Evolutionary conservation across 305 asterid species (phyloP).

Genomic region (Ajuga reptans): DNA sequence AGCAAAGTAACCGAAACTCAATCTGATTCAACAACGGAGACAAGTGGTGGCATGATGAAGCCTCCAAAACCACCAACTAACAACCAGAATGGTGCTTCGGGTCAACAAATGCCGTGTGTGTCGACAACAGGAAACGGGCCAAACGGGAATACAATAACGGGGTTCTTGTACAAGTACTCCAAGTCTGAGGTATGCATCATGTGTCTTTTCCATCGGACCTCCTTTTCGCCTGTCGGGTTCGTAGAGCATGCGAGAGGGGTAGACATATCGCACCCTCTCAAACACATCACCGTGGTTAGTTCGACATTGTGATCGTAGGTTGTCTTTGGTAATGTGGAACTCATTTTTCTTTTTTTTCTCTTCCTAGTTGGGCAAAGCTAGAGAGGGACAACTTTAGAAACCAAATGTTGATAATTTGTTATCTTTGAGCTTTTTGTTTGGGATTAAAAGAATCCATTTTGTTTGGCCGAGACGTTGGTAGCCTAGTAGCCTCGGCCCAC

Average conservation of each 20-base stretch:
- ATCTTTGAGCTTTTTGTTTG: not conserved
- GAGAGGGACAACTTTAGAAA: too few relatives aligned
- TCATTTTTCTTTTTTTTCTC: not conserved
- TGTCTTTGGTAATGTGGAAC: not conserved
- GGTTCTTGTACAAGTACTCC: slow-evolving; percentile 45
- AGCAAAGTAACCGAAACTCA: not conserved
- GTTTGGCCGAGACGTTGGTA: too few relatives aligned
- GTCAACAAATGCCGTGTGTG: slow-evolving; percentile 43
- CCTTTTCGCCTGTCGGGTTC: slow-evolving; percentile 51
- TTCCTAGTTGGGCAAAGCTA: too few relatives aligned
- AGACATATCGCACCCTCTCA: slow-evolving; percentile 39
- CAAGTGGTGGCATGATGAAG: slow-evolving; percentile 4
- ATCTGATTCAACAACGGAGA: not conserved
- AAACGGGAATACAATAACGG: slow-evolving; percentile 45
- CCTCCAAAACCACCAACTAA: slow-evolving; percentile 15
- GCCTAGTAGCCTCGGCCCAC: too few relatives aligned
- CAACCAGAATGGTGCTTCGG: not conserved
- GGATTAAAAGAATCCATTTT: too few relatives aligned
- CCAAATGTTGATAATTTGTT: not conserved
- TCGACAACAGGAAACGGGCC: slow-evolving; percentile 62
- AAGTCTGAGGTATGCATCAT: slow-evolving; percentile 44
- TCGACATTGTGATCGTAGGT: slow-evolving; percentile 8
- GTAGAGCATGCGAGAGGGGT: slow-evolving; percentile 67
- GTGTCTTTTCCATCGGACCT: slow-evolving; percentile 59
- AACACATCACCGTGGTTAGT: slow-evolving; percentile 47